Conservation (phyloP, 2,329 filamentous ascomycete genomes). For the Xylariaceae sp. region DNA sequence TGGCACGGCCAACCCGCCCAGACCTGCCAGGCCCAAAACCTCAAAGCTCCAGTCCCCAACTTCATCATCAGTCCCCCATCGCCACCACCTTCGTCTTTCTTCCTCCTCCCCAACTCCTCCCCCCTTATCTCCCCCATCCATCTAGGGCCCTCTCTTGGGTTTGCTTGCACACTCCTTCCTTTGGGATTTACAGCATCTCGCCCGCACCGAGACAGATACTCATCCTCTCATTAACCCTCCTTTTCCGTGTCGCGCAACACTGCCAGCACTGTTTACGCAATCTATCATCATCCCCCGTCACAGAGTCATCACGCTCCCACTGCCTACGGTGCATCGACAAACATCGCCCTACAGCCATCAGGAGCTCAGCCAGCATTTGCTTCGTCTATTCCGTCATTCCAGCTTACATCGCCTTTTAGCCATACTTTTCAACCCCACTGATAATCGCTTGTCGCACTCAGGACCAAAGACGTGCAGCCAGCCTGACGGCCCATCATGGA, state of each 20-base stretch:
- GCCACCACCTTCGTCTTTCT: conserved; percentile 17
- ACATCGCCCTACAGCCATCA: conserved; percentile 6
- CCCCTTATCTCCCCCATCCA: conserved; percentile 12
- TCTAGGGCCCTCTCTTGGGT: conserved; percentile 28
- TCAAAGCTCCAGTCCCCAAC: conserved; percentile 14
- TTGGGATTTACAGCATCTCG: conserved; percentile 31
- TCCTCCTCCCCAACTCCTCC: conserved; percentile 21
- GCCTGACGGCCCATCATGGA: conserved; percentile 57
- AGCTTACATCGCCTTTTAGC: conserved; percentile 11
- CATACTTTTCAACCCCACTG: conserved; percentile 11
- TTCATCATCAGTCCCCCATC: conserved; percentile 13
- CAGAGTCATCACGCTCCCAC: conserved; percentile 4
- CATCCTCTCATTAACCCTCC: conserved; percentile 42
- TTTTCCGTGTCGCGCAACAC: conserved; percentile 28
- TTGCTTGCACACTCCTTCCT: conserved; percentile 33
- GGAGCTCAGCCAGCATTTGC: conserved; percentile 19
- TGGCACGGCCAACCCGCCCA: no score
- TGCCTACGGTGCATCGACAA: conserved; percentile 10
- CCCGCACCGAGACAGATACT: conserved; percentile 36
- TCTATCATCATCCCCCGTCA: conserved; percentile 9
- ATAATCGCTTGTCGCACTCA: conserved; percentile 44
- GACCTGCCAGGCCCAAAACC: no score
- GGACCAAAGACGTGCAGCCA: conserved; percentile 38
- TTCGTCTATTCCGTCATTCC: conserved; percentile 22
- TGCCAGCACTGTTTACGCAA: conserved; percentile 10